Base-by-base conservation (phyloP, 2,329 filamentous ascomycete species). In the Didymella pomorum region DNA sequence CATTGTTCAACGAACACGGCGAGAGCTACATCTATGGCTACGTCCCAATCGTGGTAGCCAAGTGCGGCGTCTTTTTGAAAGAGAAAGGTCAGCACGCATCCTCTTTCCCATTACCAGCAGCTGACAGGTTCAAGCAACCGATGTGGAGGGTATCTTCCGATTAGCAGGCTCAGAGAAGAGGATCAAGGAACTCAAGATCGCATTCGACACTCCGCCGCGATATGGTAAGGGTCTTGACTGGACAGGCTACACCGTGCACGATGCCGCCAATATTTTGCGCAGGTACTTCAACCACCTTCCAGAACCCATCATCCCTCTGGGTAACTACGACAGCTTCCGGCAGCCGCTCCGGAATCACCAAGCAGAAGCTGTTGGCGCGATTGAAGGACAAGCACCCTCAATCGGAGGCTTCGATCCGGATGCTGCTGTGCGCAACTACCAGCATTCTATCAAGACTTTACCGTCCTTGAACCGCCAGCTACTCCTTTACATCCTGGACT, bases 21-120 rank as follows among this genome's bases (percentile, higher is more conserved):
- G 88, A 95, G 77, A 97, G 92, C 79, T 98, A 97, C 77, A 97
- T 98, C 52, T 99, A 98, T 77, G 95, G 95, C 72, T 98, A 98
- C 73, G 94, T 99, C 8, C 95, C 95, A 18, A 98, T 99, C 65
- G 94, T 99, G 42, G 94, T 99, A 52, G 95, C 95, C 33, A 99
- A 99, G 78, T 98, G 95, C 76, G 95, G 95, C 62, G 93, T 99
- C 4, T 99, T 93, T 68, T 78, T 99, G 66, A 99, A 99, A 79
- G 95, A 99, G 78, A 97, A 96, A 86, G 95, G 95, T 97, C 78
- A 57, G 64, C 61, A 20, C 33, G 48, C 4, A n/a, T 16, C 14
- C 20, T 21, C 51, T 16, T 23, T 37, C 14, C 23, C 33, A 4
- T 20, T 35, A 33, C 29, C 31, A 47, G 49, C 47, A 52, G 77